phyloP scores from a whole-genome alignment of 192 early-diverging fungal genomes.

The Allomyces javanicus region DNA sequence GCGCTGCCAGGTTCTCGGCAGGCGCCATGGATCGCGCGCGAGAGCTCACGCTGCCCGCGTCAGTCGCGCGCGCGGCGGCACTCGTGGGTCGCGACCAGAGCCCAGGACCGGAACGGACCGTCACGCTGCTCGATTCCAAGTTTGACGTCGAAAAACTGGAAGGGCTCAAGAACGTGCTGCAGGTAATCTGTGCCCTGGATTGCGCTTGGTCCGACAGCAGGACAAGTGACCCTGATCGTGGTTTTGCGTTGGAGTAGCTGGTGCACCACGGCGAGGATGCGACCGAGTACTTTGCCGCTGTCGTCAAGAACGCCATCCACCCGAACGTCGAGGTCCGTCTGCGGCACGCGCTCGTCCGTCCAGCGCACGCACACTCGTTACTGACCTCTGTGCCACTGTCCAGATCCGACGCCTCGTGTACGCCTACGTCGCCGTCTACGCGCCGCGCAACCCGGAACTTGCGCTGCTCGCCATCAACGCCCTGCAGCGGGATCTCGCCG shows the following conservation, averaged over 20 bases:
- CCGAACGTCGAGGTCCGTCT: neutral
- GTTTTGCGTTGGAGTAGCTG: neutral
- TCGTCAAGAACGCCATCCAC: neutral
- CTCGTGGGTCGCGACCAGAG: too few relatives aligned
- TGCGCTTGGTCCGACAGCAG: too few relatives aligned
- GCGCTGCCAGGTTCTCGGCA: too few relatives aligned
- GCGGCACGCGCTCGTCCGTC: too few relatives aligned
- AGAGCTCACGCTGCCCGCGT: too few relatives aligned
- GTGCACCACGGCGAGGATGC: neutral
- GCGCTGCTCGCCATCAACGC: neutral
- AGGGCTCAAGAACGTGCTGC: neutral
- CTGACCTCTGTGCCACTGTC: too few relatives aligned
- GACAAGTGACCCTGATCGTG: too few relatives aligned
- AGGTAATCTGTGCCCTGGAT: neutral
- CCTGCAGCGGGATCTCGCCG: neutral
- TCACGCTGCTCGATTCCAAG: neutral
- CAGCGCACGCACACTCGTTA: too few relatives aligned
- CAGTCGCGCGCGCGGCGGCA: too few relatives aligned
- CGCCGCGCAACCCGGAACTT: neutral
- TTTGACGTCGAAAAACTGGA: neutral
- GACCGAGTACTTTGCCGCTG: neutral
- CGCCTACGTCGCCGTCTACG: neutral
- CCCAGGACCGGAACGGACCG: neutral
- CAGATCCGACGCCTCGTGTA: neutral
- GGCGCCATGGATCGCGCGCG: too few relatives aligned